Conservation (phyloP, 2,329 filamentous ascomycete species). For the Myriosclerotinia curreyana region DNA sequence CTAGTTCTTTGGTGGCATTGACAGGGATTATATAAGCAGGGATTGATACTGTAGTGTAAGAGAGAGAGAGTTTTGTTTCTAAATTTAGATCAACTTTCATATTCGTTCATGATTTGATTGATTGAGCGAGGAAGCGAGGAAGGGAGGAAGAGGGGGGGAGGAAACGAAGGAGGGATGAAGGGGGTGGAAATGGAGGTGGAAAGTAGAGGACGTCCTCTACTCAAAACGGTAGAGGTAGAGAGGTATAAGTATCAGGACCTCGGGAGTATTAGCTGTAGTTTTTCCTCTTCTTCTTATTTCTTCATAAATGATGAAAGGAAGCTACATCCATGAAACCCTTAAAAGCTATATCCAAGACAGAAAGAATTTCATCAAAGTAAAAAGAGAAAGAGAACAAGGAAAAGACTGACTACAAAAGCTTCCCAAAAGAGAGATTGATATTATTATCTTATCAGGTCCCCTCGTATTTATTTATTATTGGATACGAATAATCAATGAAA, state of each 20-base stretch:
- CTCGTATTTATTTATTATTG: no score
- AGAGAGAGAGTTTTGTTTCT: not conserved
- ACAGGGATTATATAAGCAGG: conserved; percentile 10
- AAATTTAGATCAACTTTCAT: no score
- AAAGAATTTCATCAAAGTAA: not conserved
- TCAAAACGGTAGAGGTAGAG: no score
- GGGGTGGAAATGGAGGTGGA: no score
- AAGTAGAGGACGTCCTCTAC: no score
- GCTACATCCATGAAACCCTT: not conserved
- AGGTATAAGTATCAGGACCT: not conserved
- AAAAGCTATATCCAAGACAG: conserved; percentile 3
- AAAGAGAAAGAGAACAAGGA: no score
- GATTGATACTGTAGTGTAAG: not conserved
- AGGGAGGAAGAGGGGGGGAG: not conserved
- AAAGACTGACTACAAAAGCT: no score
- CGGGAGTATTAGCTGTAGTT: no score
- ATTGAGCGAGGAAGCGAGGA: not conserved
- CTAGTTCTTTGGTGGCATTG: not conserved
- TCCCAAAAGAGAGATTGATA: no score
- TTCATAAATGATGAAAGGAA: not conserved
- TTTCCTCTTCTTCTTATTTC: not conserved
- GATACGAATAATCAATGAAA: no score
- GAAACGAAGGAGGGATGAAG: not conserved
- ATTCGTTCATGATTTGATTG: not conserved
- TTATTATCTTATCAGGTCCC: no score